Conservation (phyloP, 441 rosid species). For the Eruca vesicaria region DNA sequence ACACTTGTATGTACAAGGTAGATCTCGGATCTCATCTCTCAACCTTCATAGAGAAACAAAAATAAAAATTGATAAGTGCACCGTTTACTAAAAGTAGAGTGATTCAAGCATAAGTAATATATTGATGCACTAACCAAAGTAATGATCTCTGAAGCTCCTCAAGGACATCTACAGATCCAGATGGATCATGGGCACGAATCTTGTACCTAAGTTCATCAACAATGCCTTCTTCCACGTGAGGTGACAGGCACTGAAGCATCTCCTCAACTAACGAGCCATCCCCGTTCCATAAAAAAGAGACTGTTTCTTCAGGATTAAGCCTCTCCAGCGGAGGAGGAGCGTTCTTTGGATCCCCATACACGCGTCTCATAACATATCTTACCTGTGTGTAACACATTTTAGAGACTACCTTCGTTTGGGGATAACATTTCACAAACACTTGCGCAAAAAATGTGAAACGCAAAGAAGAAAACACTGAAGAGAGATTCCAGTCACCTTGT, state of each 20-base stretch:
- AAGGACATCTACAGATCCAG: conserved; percentile 55
- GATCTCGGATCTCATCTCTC: conserved; percentile 89
- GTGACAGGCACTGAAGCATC: conserved; percentile 80
- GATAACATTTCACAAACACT: not conserved
- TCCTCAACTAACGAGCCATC: conserved; percentile 91
- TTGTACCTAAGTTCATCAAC: conserved; percentile 75
- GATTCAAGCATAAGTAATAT: conserved; percentile 10
- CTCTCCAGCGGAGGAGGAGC: conserved; percentile 97
- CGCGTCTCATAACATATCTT: conserved; percentile 91
- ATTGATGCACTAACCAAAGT: conserved; percentile 66
- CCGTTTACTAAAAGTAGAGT: not conserved
- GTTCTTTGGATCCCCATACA: conserved; percentile 89
- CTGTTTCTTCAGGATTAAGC: conserved; percentile 79
- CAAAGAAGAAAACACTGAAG: conserved; percentile 12
- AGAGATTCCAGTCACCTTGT: conserved; percentile 66
- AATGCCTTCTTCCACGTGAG: conserved; percentile 59
- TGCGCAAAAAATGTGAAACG: conserved; percentile 3
- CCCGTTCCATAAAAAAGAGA: conserved; percentile 83
- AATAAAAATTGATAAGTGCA: conserved; percentile 10
- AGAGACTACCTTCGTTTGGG: conserved; percentile 14
- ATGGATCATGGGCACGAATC: conserved; percentile 74
- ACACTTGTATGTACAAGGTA: conserved; percentile 90
- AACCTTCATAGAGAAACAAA: conserved; percentile 64
- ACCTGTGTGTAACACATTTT: conserved; percentile 54
- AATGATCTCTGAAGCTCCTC: conserved; percentile 83